These are phyloP conservation scores for Phialophora chinensis DNA, from an alignment of 2,329 filamentous ascomycete species.

Conservation along the genomic window DNA sequence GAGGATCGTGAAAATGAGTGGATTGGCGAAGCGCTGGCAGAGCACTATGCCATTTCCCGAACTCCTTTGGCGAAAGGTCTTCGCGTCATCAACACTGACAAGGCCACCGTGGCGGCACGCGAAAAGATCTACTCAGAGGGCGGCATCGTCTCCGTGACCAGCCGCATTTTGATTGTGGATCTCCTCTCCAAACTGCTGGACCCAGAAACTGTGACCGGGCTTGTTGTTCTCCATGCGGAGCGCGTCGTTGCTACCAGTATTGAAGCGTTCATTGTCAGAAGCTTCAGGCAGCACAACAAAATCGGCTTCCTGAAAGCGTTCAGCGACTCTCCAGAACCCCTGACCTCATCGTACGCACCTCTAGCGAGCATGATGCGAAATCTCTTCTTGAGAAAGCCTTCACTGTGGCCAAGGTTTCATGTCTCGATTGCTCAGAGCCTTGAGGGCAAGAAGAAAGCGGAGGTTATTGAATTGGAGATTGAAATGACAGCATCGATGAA, in stretches of 20 bases:
- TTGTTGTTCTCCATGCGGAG: constrained; percentile 88
- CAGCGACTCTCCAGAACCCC: constrained; percentile 89
- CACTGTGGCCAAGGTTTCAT: constrained; percentile 93
- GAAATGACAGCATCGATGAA: constrained; percentile 95
- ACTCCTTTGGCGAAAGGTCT: constrained; percentile 81
- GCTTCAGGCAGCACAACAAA: constrained; percentile 95
- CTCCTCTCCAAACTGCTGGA: constrained; percentile 81
- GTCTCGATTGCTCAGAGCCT: constrained; percentile 85
- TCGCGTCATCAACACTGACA: constrained; percentile 91
- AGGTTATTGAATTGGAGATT: constrained; percentile 95
- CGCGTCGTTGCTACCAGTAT: constrained; percentile 80
- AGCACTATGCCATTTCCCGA: constrained; percentile 90
- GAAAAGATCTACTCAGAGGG: constrained; percentile 91
- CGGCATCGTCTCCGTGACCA: constrained; percentile 94
- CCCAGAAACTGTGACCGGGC: constrained; percentile 82
- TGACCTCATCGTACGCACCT: constrained; percentile 85
- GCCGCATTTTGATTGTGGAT: constrained; percentile 92
- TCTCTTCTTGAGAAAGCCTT: constrained; percentile 84
- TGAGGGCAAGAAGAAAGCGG: constrained; percentile 89
- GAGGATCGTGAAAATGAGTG: constrained; percentile 93
- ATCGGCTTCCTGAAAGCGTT: constrained; percentile 93
- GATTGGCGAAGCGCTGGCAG: constrained; percentile 94
- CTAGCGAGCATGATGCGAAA: constrained; percentile 90
- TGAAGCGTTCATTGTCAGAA: constrained; percentile 92
- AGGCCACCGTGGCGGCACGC: constrained; percentile 81